These are phyloP conservation scores for Scutellaria baicalensis DNA, from an alignment of 257 asterid genomes.

Conservation along the genomic window DNA sequence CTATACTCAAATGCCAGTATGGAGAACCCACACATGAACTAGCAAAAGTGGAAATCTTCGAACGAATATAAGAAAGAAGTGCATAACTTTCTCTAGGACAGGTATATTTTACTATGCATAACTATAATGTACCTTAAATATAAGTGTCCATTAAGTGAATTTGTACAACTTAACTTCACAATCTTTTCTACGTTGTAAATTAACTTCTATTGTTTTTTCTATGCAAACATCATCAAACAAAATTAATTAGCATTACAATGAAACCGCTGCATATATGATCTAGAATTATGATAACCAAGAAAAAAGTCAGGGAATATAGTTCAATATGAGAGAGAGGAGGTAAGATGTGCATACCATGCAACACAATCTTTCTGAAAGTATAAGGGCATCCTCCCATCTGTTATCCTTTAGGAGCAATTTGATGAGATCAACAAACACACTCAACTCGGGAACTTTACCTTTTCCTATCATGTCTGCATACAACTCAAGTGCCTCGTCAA, in stretches of 20 bases:
- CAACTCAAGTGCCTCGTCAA: slow-evolving; percentile 64
- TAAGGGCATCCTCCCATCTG: slow-evolving; percentile 74
- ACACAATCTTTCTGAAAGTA: slow-evolving; percentile 67
- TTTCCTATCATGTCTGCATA: slow-evolving; percentile 43
- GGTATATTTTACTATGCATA: not conserved
- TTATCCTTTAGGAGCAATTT: slow-evolving; percentile 57
- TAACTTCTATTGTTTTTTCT: not conserved
- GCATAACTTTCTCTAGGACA: not conserved
- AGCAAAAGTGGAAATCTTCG: not conserved
- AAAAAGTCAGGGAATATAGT: not conserved
- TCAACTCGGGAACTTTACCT: slow-evolving; percentile 62
- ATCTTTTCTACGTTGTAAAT: not conserved
- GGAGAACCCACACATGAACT: not conserved
- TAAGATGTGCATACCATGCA: slow-evolving; percentile 40
- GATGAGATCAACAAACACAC: slow-evolving; percentile 46
- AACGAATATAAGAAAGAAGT: not conserved
- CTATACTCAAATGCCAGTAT: not conserved
- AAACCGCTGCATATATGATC: not conserved
- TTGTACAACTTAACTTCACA: not conserved
- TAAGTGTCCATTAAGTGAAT: not conserved
- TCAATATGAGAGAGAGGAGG: not conserved
- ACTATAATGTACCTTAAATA: not conserved
- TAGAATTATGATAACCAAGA: not conserved
- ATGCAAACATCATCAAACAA: not conserved
- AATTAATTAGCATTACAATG: not conserved